phyloP scores from a whole-genome alignment of 1,139 yeast genomes.

The Hansenula lynferdii region DNA sequence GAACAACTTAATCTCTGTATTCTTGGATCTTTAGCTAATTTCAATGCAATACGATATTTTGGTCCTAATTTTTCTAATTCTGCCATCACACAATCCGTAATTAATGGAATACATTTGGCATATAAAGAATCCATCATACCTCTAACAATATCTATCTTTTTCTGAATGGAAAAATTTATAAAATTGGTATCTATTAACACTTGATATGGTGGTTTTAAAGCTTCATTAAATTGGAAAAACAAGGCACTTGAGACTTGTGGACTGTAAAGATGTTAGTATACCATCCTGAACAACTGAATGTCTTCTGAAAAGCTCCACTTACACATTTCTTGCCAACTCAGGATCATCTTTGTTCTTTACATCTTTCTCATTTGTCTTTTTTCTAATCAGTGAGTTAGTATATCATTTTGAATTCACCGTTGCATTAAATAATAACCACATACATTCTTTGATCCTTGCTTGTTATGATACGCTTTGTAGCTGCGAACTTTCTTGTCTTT shows the following conservation, averaged over 20 bases:
- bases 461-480: constrained; percentile 74
- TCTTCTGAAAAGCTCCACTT: no score
- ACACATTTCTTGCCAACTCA: constrained; percentile 71
- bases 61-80: constrained; percentile 96
- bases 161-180: constrained; percentile 92
- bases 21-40: constrained; percentile 90
- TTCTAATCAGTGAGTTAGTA: constrained; percentile 17
- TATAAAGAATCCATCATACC: constrained; percentile 95
- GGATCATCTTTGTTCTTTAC: constrained; percentile 50
- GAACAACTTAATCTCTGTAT: constrained; percentile 82
- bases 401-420: no score
- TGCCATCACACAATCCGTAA: constrained; percentile 97
- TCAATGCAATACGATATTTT: constrained; percentile 85
- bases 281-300: no score
- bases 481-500: constrained; percentile 95
- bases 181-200: constrained; percentile 94
- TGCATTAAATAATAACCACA: no score
- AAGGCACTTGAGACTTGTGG: constrained; percentile 97
- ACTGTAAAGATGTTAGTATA: constrained; percentile 11
- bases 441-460: constrained; percentile 67
- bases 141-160: constrained; percentile 85
- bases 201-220: constrained; percentile 96
- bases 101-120: constrained; percentile 93
- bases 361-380: constrained; percentile 33
- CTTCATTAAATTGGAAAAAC: constrained; percentile 89